A percentile compares a stretch with the other conserved stretches of the same genome.
Conservation (phyloP, 768 basidiomycete species). For the Daedaleopsis nitida region DNA sequence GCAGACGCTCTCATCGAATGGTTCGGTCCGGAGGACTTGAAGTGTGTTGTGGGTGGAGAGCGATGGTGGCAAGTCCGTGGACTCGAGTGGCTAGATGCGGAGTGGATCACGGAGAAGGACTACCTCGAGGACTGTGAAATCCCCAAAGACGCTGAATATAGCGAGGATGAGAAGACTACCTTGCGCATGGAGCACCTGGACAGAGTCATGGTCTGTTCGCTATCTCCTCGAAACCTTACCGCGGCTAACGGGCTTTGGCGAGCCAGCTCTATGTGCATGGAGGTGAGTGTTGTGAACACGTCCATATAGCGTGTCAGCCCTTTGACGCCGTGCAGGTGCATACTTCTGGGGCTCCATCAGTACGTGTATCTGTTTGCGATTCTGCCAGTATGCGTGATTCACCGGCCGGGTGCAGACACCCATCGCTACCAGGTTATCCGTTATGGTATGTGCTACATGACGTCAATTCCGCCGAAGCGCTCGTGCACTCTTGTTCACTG, state of each 20-base stretch:
- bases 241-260: not conserved
- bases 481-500: not conserved
- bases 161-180: conserved; percentile 42
- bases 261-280: conserved; percentile 66
- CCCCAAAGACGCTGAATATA: conserved; percentile 33
- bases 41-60: conserved; percentile 70
- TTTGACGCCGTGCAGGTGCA: conserved; percentile 42
- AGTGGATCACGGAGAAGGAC: conserved; percentile 60
- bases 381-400: not conserved
- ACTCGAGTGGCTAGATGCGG: conserved; percentile 65
- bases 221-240: not conserved
- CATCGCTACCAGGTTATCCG: conserved; percentile 62
- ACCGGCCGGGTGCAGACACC: conserved; percentile 41
- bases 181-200: conserved; percentile 56
- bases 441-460: conserved; percentile 40
- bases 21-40: conserved; percentile 71
- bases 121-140: conserved; percentile 33
- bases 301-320: not conserved
- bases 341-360: conserved; percentile 71
- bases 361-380: conserved; percentile 26
- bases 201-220: conserved; percentile 50
- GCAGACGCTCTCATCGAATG: conserved; percentile 71
- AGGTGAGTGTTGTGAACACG: conserved; percentile 36
- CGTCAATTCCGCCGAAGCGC: not conserved
- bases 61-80: conserved; percentile 86